Evolutionary conservation across 1,284 basidiomycete genomes (phyloP).

Genomic region (Ceratobasidium papillatum): DNA sequence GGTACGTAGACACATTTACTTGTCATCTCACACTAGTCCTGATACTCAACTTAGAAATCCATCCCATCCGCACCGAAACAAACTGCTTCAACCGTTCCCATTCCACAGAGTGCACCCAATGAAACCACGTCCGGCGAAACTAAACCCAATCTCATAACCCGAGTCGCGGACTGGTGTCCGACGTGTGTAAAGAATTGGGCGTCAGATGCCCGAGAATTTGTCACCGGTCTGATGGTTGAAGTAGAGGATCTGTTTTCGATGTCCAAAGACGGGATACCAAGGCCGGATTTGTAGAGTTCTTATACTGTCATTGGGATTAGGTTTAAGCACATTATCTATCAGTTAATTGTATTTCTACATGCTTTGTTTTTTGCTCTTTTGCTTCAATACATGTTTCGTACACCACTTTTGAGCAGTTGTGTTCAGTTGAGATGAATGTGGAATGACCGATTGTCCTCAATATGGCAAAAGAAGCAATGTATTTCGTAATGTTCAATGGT

Average conservation of each 20-base stretch:
- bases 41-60: not conserved
- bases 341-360: conserved; percentile 20
- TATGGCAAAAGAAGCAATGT: not conserved
- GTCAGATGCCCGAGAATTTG: conserved; percentile 15
- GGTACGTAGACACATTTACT: not conserved
- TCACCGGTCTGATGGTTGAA: conserved; percentile 7
- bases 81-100: not conserved
- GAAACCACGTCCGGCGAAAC: not conserved
- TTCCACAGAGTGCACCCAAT: not conserved
- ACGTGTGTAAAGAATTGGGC: conserved; percentile 19
- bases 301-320: not conserved
- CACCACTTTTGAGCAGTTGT: not conserved
- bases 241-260: conserved; percentile 30
- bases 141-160: conserved; percentile 2
- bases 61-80: not conserved
- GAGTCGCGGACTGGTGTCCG: conserved; percentile 7
- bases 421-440: not conserved
- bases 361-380: not conserved
- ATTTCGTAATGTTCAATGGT: not conserved
- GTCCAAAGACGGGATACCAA: conserved; percentile 29
- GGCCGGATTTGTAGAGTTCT: conserved; percentile 29
- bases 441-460: not conserved
- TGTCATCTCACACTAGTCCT: not conserved
- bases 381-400: not conserved
- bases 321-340: conserved; percentile 5